A percentile compares a stretch with the other conserved stretches of the same genome.
phyloP scores from a whole-genome alignment of 805 yeast species.

The Diddensiella santjacobensis region DNA sequence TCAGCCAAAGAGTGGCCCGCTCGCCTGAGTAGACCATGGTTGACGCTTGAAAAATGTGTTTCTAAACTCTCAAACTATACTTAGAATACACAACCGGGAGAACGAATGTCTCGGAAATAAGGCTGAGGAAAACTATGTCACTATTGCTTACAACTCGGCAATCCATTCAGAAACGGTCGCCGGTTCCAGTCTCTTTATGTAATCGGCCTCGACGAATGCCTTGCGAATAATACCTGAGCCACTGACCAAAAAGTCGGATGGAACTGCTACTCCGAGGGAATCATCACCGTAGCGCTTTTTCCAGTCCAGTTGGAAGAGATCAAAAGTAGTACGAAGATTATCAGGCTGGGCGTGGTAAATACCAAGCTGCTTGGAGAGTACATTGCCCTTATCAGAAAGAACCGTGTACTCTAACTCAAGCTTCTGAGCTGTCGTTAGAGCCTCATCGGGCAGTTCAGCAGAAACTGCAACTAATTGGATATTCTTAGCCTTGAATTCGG shows the following conservation, averaged over 20 bases:
- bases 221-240: neutral
- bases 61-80: no score
- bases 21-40: no score
- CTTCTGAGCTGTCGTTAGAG: neutral
- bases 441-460: neutral
- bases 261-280: neutral
- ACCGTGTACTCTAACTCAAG: neutral
- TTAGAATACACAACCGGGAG: no score
- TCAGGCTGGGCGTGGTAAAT: neutral
- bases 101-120: no score
- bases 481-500: neutral
- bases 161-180: neutral
- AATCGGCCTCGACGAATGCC: neutral
- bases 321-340: neutral
- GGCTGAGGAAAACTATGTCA: no score
- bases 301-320: neutral
- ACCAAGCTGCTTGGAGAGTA: neutral
- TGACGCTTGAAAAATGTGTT: no score
- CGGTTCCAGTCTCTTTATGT: neutral
- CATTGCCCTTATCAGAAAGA: neutral
- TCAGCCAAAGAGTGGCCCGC: no score
- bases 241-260: neutral
- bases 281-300: neutral
- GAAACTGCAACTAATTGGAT: neutral
- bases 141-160: neutral